These are phyloP conservation scores for Colletotrichum cuscutae DNA, from an alignment of 2,329 filamentous ascomycete species.

Conservation along the genomic window DNA sequence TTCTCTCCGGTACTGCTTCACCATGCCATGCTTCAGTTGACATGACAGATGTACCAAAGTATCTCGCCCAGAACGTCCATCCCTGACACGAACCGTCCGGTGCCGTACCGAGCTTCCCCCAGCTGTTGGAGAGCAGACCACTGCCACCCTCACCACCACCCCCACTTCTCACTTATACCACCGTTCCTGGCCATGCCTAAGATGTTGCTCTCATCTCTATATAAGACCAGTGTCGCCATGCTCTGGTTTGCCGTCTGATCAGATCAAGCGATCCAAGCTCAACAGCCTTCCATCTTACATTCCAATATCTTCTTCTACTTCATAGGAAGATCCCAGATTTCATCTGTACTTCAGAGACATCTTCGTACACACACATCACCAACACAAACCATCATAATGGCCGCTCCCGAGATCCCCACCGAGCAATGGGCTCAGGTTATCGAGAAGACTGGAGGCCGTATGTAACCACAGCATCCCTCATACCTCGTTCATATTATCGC, in stretches of 20 bases:
- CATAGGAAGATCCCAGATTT: slow-evolving; percentile 7
- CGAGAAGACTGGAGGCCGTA: slow-evolving; percentile 80
- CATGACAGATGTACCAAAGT: slow-evolving; percentile 15
- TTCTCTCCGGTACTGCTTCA: not conserved
- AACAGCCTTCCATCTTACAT: slow-evolving; percentile 15
- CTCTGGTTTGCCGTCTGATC: slow-evolving; percentile 10
- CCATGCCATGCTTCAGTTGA: not conserved
- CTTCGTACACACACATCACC: not conserved
- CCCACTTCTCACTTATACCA: slow-evolving; percentile 22
- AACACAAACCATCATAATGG: slow-evolving; percentile 15
- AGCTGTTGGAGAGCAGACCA: not conserved
- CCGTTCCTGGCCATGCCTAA: slow-evolving; percentile 3
- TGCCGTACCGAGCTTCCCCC: slow-evolving; percentile 4
- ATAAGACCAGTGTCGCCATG: slow-evolving; percentile 19
- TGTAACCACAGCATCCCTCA: slow-evolving; percentile 41
- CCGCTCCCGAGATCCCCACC: slow-evolving; percentile 66
- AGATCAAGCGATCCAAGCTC: slow-evolving; percentile 26
- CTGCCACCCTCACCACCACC: not conserved
- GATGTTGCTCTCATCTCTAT: slow-evolving; percentile 28
- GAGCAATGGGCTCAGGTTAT: slow-evolving; percentile 94
- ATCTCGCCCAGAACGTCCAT: slow-evolving; percentile 2
- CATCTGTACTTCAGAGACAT: slow-evolving; percentile 2
- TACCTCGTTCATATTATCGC: slow-evolving; percentile 26
- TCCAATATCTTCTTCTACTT: slow-evolving; percentile 4
- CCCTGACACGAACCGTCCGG: slow-evolving; percentile 21